These are phyloP conservation scores for Agaricus subrufescens DNA, from an alignment of 768 basidiomycete species.

Conservation along the genomic window DNA sequence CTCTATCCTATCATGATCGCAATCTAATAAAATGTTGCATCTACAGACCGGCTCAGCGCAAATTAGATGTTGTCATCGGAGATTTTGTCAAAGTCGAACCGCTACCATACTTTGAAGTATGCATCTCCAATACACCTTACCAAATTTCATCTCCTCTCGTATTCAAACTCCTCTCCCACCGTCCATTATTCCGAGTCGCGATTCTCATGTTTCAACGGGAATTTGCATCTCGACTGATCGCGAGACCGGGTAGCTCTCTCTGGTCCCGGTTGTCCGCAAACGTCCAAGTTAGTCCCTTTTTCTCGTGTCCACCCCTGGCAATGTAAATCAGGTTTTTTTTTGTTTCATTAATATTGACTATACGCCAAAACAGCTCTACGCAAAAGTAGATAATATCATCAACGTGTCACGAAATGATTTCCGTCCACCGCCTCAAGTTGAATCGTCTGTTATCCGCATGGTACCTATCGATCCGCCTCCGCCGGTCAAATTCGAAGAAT, in stretches of 20 bases:
- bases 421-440: constrained; percentile 91
- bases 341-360: too few relatives aligned
- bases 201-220: constrained; percentile 99
- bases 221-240: constrained; percentile 90
- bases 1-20: neutral
- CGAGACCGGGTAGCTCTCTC: constrained; percentile 73
- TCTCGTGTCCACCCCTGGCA: too few relatives aligned
- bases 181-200: constrained; percentile 88
- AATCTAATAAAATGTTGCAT: neutral
- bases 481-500: constrained; percentile 93
- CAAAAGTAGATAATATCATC: constrained; percentile 94
- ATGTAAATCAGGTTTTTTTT: too few relatives aligned
- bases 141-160: constrained; percentile 98
- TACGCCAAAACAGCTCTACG: constrained; percentile 54
- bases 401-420: constrained; percentile 97
- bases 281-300: constrained; percentile 54
- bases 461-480: constrained; percentile 94
- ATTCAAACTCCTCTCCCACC: constrained; percentile 94
- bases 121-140: constrained; percentile 98
- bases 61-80: constrained; percentile 92
- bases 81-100: constrained; percentile 95
- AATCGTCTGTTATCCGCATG: constrained; percentile 87
- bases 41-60: constrained; percentile 86
- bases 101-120: constrained; percentile 97
- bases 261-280: constrained; percentile 97